Evolutionary conservation across 148 eudicot species (phyloP).

Genomic region (Camellia sinensis): DNA sequence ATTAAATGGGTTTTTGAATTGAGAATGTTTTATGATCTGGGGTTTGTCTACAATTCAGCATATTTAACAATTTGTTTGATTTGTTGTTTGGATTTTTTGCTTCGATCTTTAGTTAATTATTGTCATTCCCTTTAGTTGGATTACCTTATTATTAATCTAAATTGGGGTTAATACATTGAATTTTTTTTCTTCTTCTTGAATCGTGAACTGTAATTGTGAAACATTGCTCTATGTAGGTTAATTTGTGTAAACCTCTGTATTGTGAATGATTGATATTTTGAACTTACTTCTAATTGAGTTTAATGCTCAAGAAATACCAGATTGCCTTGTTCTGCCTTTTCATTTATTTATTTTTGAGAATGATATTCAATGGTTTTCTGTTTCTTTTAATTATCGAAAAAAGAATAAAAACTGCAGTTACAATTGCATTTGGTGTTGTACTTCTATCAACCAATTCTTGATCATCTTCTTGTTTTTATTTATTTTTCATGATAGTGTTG

Average conservation of each 20-base stretch:
- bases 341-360: neutral
- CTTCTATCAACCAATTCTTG: neutral
- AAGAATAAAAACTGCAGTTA: neutral
- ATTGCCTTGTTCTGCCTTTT: neutral
- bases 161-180: neutral
- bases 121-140: neutral
- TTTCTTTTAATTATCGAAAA: neutral
- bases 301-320: neutral
- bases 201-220: conserved; percentile 5
- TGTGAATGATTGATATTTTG: conserved; percentile 1
- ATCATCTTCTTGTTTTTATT: neutral
- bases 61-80: neutral
- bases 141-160: neutral
- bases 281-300: neutral
- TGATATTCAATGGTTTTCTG: neutral
- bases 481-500: neutral
- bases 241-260: neutral
- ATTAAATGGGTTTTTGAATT: conserved; percentile 13
- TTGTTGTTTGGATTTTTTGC: neutral
- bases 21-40: conserved; percentile 16
- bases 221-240: neutral
- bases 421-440: neutral
- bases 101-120: conserved; percentile 15
- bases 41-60: conserved; percentile 14
- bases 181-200: neutral